Conservation (phyloP, 257 asterid species). For the Datura wrightii region DNA sequence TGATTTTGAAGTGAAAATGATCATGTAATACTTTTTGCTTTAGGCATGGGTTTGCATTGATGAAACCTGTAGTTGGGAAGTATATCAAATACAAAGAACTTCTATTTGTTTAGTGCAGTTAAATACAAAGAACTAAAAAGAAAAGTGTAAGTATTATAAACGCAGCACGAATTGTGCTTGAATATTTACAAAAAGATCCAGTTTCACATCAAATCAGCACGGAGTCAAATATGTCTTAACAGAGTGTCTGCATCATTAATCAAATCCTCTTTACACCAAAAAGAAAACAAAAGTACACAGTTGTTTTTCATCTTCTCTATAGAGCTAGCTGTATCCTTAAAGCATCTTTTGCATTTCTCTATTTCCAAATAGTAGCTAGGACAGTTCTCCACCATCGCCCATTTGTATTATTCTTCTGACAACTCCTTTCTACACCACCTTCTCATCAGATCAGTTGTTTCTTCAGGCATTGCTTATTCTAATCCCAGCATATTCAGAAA, state of each 20-base stretch:
- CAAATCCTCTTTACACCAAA: background rate
- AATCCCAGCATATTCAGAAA: background rate
- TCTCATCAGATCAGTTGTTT: background rate
- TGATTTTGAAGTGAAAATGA: background rate
- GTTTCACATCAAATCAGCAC: background rate
- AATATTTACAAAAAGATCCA: background rate
- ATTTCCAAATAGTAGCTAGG: background rate
- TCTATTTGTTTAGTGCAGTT: constrained; percentile 12
- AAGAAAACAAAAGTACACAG: background rate
- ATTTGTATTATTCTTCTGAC: background rate
- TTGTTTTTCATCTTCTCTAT: background rate
- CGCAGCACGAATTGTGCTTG: background rate
- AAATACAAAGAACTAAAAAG: background rate
- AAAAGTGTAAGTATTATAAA: background rate
- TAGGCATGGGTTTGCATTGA: constrained; percentile 29
- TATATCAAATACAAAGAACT: background rate
- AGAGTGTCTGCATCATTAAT: background rate
- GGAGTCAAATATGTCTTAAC: constrained; percentile 3
- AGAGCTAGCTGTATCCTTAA: background rate
- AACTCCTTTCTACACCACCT: background rate
- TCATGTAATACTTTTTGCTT: background rate
- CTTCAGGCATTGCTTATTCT: background rate
- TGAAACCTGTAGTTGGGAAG: background rate
- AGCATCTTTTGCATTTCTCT: background rate
- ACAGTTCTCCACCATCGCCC: background rate